Evolutionary conservation across 208 protist genomes (phyloP).

Genomic region (Acanthamoeba divionensis): DNA sequence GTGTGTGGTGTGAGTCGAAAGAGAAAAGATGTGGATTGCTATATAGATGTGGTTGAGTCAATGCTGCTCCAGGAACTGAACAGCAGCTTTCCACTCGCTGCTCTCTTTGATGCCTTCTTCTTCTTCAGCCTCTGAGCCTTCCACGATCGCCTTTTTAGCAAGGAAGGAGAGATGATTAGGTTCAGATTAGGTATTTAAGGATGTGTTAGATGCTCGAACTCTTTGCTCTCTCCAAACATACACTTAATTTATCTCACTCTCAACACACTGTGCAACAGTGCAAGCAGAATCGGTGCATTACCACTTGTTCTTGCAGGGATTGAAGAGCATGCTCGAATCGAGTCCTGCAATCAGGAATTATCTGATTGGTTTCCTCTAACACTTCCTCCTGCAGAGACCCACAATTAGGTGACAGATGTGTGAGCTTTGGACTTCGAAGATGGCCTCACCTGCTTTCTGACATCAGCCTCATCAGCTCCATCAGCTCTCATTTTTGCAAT

Average conservation of each 20-base stretch:
- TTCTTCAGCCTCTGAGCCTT: not conserved
- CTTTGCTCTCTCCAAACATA: no score
- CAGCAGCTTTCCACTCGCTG: not conserved
- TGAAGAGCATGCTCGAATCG: not conserved
- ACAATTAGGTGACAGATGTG: not conserved
- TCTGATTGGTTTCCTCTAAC: not conserved
- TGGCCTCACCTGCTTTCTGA: not conserved
- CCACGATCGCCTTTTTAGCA: not conserved
- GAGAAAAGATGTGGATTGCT: no score
- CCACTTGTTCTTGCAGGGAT: not conserved
- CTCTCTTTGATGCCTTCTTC: not conserved
- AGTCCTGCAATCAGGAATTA: not conserved
- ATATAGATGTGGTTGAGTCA: no score
- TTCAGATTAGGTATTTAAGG: not conserved
- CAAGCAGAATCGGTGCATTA: not conserved
- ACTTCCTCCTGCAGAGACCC: not conserved
- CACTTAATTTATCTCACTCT: no score
- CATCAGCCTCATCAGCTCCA: not conserved
- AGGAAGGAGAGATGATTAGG: not conserved
- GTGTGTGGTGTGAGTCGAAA: no score
- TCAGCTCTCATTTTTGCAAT: not conserved
- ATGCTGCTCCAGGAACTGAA: not conserved
- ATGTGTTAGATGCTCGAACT: not conserved
- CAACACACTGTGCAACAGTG: no score
- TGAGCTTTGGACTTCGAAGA: not conserved